Conservation (phyloP, 1,139 yeast species). For the Kodamaea derodonti region DNA sequence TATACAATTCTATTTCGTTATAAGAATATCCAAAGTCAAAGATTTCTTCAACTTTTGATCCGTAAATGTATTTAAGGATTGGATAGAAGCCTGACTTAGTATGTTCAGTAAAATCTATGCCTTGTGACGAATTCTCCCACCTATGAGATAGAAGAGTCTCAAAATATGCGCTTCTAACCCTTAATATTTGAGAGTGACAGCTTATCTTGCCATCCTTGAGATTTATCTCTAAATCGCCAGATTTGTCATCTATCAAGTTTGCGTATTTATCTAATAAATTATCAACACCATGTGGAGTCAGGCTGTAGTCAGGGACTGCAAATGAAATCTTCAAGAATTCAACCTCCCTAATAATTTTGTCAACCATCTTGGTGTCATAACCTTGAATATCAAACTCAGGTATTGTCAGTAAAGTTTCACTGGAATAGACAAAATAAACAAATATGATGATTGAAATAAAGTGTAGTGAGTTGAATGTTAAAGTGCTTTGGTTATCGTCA, state of each 20-base stretch:
- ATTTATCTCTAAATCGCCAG: constrained; percentile 19
- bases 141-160: constrained; percentile 52
- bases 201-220: constrained; percentile 39
- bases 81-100: constrained; percentile 42
- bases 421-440: constrained; percentile 33
- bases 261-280: not conserved
- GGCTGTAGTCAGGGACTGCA: constrained; percentile 12
- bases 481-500: constrained; percentile 8
- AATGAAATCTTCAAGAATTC: constrained; percentile 18
- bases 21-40: constrained; percentile 34
- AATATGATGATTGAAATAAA: constrained; percentile 28
- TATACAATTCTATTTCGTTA: constrained; percentile 36
- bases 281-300: constrained; percentile 1
- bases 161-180: constrained; percentile 60
- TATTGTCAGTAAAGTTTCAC: constrained; percentile 12
- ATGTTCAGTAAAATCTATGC: constrained; percentile 45
- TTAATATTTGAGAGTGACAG: constrained; percentile 51
- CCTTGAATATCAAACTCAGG: constrained; percentile 3
- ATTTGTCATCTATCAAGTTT: constrained; percentile 9
- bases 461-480: constrained; percentile 19
- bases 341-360: constrained; percentile 11
- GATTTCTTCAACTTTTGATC: constrained; percentile 41
- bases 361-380: constrained; percentile 2
- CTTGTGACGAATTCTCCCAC: constrained; percentile 40
- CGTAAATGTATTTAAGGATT: constrained; percentile 57